Base-by-base conservation (phyloP, 2,329 filamentous ascomycete species). In the Fusarium buxicola region DNA sequence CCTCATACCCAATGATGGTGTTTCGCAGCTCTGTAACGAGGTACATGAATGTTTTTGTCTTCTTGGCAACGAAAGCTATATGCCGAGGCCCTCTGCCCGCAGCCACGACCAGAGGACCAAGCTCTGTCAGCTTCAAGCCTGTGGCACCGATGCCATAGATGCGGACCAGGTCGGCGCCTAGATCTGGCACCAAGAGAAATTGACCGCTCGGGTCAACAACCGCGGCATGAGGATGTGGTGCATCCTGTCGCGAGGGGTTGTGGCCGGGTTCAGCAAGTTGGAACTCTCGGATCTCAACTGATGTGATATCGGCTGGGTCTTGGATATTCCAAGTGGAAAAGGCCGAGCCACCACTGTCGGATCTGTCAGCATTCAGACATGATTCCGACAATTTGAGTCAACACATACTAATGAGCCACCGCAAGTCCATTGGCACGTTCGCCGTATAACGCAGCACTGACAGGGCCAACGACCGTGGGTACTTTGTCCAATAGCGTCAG, bases 21-120 rank as follows among this genome's bases (percentile, higher is more conserved):
- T 86, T 89, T 45, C 76, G 72, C 45, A 91, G 76, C 74, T 92
- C 89, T 47, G 81, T 81, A n/a, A 85, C 79, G 4, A 90, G 72
- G 71, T 88, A 89, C 72, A 88, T 80, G 72, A 80, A 86, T 2
- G 80, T 85, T 63, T 77, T 80, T 47, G 73, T 66, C 46, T 69
- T 69, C 40, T 68, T 73, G 70, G 81, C 74, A 43, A 77, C 75
- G 76, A 91, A 92, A n/a, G 80, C 78, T 9, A 81, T 82, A 69
- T 92, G 89, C 28, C 89, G 81, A 1, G 89, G 90, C 0, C 90
- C 90, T 32, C 81, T 84, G 13, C 87, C 88, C 3, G 81, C 65
- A 30, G 77, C 61, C 48, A 81, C 73, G 31, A 75, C 63, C 31
- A 85, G 74, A 8, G 83, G 78, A 7, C 72, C 63, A 16, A 76